Evolutionary conservation across 805 yeast species (phyloP).

Genomic region (Lipomyces anomalus): DNA sequence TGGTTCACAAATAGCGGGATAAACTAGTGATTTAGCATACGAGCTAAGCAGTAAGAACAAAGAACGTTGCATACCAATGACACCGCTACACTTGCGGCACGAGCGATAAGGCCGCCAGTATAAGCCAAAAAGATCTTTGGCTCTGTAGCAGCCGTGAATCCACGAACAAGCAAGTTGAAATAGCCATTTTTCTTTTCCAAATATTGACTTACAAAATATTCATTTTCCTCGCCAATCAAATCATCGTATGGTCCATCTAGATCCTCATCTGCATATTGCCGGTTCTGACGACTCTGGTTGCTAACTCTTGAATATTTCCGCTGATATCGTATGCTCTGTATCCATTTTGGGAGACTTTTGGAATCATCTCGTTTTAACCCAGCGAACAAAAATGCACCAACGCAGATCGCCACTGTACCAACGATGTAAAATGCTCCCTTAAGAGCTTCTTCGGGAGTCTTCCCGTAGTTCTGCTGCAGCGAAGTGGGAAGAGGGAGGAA

Average conservation of each 20-base stretch:
- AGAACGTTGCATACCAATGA: constrained; percentile 7
- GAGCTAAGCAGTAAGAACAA: not conserved
- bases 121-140: constrained; percentile 51
- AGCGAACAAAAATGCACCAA: constrained; percentile 38
- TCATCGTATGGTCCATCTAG: constrained; percentile 31
- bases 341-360: constrained; percentile 32
- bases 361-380: constrained; percentile 44
- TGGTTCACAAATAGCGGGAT: constrained; percentile 59
- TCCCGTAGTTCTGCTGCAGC: constrained; percentile 36
- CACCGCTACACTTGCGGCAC: constrained; percentile 51
- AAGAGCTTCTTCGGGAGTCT: constrained; percentile 42
- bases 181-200: constrained; percentile 30
- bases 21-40: constrained; percentile 52
- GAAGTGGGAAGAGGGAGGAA: constrained; percentile 54
- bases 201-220: constrained; percentile 16
- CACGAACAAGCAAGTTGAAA: constrained; percentile 41
- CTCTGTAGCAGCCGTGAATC: constrained; percentile 43
- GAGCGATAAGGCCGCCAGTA: constrained; percentile 55
- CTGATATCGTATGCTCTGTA: constrained; percentile 24
- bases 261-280: constrained; percentile 32
- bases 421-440: constrained; percentile 46
- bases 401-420: constrained; percentile 39
- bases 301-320: constrained; percentile 21
- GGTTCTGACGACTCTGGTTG: constrained; percentile 16
- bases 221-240: constrained; percentile 10